Conservation (phyloP, 129 eudicot species). For the Centaurea solstitialis region DNA sequence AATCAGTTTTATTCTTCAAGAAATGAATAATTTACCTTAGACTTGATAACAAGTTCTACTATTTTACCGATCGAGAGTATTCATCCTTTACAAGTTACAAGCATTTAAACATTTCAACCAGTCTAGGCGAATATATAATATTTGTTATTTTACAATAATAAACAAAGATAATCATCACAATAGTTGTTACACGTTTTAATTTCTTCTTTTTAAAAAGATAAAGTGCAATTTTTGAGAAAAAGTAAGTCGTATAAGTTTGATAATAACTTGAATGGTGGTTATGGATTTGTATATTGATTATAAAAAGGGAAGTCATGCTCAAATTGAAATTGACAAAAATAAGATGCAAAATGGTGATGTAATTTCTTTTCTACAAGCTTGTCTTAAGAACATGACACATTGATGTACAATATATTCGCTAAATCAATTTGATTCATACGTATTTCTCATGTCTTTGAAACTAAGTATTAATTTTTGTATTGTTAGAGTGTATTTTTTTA, state of each 20-base stretch:
- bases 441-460: constrained; percentile 1
- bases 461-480: not conserved
- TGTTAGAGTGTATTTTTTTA: not conserved
- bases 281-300: not conserved
- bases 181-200: not conserved
- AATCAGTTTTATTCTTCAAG: no score
- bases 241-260: not conserved
- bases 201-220: not conserved
- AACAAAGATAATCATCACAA: not conserved
- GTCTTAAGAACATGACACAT: not conserved
- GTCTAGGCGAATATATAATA: no score
- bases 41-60: no score
- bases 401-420: not conserved
- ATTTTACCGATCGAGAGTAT: no score
- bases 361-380: not conserved
- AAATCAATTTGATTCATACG: not conserved
- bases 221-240: not conserved
- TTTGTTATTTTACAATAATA: not conserved
- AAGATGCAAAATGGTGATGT: not conserved
- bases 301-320: constrained; percentile 3
- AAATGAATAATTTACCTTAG: no score
- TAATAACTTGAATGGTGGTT: constrained; percentile 2
- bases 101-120: no score
- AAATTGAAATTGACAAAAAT: constrained; percentile 19
- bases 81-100: no score